Evolutionary conservation across 1,284 basidiomycete species (phyloP), one percentile per base, ranked within the genome.

Genomic region (Trichosporon inkin): DNA sequence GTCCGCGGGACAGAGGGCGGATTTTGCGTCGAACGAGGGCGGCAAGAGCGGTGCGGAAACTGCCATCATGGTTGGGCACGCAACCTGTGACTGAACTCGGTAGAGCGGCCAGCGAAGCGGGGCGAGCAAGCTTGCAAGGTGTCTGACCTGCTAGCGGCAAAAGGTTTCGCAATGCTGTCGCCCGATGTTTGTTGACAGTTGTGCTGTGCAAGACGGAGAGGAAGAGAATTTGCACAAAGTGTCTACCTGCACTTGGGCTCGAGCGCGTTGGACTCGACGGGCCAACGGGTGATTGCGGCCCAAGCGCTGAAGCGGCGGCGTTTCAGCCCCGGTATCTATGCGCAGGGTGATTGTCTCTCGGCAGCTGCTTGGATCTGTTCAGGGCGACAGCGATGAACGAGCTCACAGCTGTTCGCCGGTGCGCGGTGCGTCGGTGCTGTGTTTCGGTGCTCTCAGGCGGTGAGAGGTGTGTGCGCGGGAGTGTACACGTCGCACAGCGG

Each of bases 1-100:
- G 39, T 24, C 53, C 20, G 40, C 1, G 37, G 58, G 56, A 10
- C 28, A 32, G 28, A 32, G 28, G 4, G 28, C 28, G 28, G 28
- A 32, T 32, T 32, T 32, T 32, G 63, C 55, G 38, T 62, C 61
- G 35, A 56, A 62, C 7, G 64, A 57, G 2, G 58, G 64, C 36
- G 58, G 64, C 55, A 60, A 52, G 38, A 63, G 54, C 16, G 64
- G 64, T 6, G 22, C 38, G 11, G 64, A 51, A 36, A 65, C 61
- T 19, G 59, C 64, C 64, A 65, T 65, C 64, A 65, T 65, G 53
- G 38, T 57, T 28, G 10, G 22, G 14, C 22, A 28, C 44, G 14
- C 44, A 16, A 49, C 22, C 44, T 49, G 28, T 6, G n/a, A 38
- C 36, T 13, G 11, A 38, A 6, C 13, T 6, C 13, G 13, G 10